Conservation (phyloP, 2,329 filamentous ascomycete species). For the Penicillium glabrum region DNA sequence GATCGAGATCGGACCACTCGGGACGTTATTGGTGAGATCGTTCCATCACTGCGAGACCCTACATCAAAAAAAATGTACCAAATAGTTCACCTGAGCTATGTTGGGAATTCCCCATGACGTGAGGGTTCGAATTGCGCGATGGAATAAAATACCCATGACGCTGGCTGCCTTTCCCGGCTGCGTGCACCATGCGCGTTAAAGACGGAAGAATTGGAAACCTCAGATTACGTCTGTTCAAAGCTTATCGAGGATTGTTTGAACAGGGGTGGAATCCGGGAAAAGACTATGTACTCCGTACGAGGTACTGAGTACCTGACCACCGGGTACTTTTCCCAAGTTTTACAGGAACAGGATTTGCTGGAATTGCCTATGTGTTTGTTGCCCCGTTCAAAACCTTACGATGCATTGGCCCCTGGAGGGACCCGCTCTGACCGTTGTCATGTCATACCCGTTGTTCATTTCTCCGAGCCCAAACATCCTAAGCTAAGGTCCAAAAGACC, state of each 20-base stretch:
- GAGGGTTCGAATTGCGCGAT: neutral
- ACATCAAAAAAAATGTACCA: neutral
- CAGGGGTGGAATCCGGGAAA: neutral
- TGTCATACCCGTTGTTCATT: conserved; percentile 11
- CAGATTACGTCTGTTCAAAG: neutral
- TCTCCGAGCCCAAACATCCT: conserved; percentile 2
- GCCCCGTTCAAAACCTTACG: neutral
- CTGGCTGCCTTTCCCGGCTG: conserved; percentile 23
- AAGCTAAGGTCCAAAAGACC: neutral
- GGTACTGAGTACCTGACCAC: neutral
- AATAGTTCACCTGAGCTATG: neutral
- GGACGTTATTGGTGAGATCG: conserved; percentile 22
- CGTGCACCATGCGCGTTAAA: conserved; percentile 12
- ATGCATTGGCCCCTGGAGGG: conserved; percentile 9
- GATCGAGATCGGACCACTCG: conserved; percentile 24
- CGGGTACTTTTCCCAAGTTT: neutral
- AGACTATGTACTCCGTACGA: neutral
- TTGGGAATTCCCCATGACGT: conserved; percentile 3
- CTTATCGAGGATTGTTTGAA: neutral
- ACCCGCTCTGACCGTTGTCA: conserved; percentile 15
- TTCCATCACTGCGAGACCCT: neutral
- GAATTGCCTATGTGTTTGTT: neutral
- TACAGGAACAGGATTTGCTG: neutral
- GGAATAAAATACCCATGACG: neutral
- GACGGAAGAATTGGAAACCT: neutral